phyloP scores from a whole-genome alignment of 106 monocot genomes.

The Agapanthus africanus region DNA sequence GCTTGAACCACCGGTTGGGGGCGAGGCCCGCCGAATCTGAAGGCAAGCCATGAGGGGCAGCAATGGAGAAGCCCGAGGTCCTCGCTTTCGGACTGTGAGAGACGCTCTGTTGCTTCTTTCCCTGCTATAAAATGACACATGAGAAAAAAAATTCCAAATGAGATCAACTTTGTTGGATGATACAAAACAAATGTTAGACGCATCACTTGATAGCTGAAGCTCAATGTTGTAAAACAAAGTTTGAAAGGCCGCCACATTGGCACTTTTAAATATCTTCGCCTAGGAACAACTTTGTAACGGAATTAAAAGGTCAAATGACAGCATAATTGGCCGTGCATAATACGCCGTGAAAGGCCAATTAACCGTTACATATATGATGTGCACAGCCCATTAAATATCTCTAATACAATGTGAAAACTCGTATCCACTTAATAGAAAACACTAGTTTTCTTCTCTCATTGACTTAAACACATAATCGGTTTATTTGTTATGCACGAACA shows the following conservation, averaged over 20 bases:
- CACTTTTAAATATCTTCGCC: no score
- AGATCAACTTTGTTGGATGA: not conserved
- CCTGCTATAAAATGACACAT: slow-evolving; percentile 33
- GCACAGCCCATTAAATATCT: no score
- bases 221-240: not conserved
- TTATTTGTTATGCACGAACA: no score
- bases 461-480: no score
- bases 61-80: slow-evolving; percentile 58
- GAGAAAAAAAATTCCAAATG: not conserved
- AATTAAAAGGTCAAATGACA: no score
- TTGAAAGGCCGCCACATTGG: not conserved
- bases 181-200: not conserved
- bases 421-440: no score
- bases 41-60: slow-evolving; percentile 26
- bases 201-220: not conserved
- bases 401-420: no score
- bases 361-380: no score
- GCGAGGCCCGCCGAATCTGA: slow-evolving; percentile 25
- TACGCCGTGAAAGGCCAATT: no score
- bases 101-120: slow-evolving; percentile 51
- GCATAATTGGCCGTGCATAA: no score
- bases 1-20: slow-evolving; percentile 93
- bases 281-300: no score
- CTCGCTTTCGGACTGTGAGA: slow-evolving; percentile 65
- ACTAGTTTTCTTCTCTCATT: no score